Percentiles rank a stretch among this genome's conserved stretches.
Conservation (phyloP, 306 rosid species). For the Alnus glutinosa region DNA sequence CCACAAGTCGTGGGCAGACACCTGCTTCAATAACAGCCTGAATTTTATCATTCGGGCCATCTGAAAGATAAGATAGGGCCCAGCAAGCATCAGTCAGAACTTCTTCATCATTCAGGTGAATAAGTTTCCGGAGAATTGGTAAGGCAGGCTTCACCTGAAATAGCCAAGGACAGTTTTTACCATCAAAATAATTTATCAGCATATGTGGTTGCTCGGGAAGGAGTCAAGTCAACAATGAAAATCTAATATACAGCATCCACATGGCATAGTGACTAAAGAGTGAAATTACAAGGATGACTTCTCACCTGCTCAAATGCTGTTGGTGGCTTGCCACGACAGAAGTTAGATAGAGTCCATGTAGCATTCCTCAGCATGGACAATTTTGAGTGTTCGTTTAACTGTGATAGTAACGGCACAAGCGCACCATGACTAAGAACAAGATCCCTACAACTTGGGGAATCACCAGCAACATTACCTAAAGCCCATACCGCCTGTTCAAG, state of each 20-base stretch:
- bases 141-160: constrained; percentile 66
- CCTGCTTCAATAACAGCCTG: constrained; percentile 66
- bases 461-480: constrained; percentile 71
- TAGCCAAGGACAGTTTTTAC: constrained; percentile 12
- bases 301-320: constrained; percentile 60
- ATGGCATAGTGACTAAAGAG: not conserved
- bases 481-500: constrained; percentile 58
- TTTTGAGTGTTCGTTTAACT: constrained; percentile 55
- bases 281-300: not conserved
- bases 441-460: constrained; percentile 62
- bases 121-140: constrained; percentile 53
- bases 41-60: constrained; percentile 54
- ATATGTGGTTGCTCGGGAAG: not conserved
- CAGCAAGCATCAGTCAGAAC: constrained; percentile 63
- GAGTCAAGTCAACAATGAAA: not conserved
- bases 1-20: constrained; percentile 58
- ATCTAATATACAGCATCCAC: not conserved
- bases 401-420: constrained; percentile 48
- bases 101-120: constrained; percentile 57
- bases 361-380: constrained; percentile 62
- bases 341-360: constrained; percentile 66
- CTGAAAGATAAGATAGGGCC: constrained; percentile 71
- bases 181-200: not conserved
- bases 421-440: constrained; percentile 63
- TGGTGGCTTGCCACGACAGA: constrained; percentile 67